A percentile compares a stretch with the other conserved stretches of the same genome.
Conservation (phyloP, 1,139 yeast genomes). For the Blastobotrys raffinosifermentans region DNA sequence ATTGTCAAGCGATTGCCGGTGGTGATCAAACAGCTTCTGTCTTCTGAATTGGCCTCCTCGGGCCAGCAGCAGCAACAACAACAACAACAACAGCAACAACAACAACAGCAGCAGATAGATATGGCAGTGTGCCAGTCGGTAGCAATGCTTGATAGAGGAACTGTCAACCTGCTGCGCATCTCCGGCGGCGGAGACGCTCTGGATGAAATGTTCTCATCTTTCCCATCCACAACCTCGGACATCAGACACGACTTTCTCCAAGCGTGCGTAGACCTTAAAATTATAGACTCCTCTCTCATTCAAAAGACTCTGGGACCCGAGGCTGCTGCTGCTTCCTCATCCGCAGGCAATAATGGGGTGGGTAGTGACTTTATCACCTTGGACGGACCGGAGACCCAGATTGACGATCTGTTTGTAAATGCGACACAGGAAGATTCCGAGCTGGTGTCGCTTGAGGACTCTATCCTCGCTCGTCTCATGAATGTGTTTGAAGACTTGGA, state of each 20-base stretch:
- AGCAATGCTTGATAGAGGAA: conserved; percentile 22
- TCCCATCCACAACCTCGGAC: conserved; percentile 44
- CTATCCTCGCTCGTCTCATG: conserved; percentile 20
- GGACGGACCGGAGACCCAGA: conserved; percentile 12
- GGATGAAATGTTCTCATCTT: conserved; percentile 42
- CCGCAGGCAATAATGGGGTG: neutral
- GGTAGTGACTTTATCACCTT: neutral
- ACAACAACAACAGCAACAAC: conserved; percentile 8
- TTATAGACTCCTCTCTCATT: conserved; percentile 40
- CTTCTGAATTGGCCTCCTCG: conserved; percentile 4
- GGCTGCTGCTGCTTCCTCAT: conserved; percentile 10
- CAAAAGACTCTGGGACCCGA: conserved; percentile 44
- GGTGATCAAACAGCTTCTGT: conserved; percentile 18
- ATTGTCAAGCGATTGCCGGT: conserved; percentile 28
- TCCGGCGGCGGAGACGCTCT: conserved; percentile 31
- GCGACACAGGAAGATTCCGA: conserved; percentile 25
- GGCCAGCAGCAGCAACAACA: neutral
- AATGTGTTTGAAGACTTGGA: conserved; percentile 24
- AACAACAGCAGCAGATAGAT: conserved; percentile 18
- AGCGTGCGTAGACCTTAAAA: conserved; percentile 42
- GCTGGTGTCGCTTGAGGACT: conserved; percentile 22
- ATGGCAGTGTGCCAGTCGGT: conserved; percentile 25
- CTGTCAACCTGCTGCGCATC: conserved; percentile 24
- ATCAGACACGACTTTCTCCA: conserved; percentile 53
- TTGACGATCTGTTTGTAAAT: conserved; percentile 17